Evolutionary conservation across 805 yeast genomes (phyloP), one percentile per base, ranked within the genome.

Genomic region (Monosporozyma aerobia): DNA sequence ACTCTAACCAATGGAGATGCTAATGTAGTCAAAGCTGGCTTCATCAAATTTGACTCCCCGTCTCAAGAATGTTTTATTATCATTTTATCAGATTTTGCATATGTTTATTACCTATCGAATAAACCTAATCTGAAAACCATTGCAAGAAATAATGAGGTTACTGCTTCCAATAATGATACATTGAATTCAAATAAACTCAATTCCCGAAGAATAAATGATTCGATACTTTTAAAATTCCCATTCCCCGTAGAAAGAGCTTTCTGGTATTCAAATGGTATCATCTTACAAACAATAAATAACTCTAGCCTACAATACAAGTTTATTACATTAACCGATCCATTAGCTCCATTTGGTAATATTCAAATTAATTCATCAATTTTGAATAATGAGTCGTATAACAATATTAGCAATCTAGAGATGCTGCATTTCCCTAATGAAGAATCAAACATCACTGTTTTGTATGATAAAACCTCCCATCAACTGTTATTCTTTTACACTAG

Each of bases 281-380:
- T 90, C 0, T 60, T 87, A 23, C 87, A 85, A 59, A 35, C 43
- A 22, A 71, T 23, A 2, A 39, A 40, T 19, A 46, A 40, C 76
- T 74, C 48, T 33, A 49, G 25, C 35, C 10, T 44, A n/a, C 37
- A 44, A 33, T 61, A 60, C 43, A 67, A 71, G 50, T 85, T 87
- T 58, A 72, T 88, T 51, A 81, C 95, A 0, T 63, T 89, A 54
- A 75, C 82, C 1, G 95, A 87, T 63, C 92, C 96, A 0, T 69
- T 85, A 55, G 78, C 80, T 2, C 94, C 87, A 3, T 75, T 87
- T 53, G 89, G 95, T 2, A 71, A 80, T 4, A 77, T 89, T 4
- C 80, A 82, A 0, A 81, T 92, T 0, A 80, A 89, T 0, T 81
- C 90, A 68, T 77, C 10, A 64, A 69, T 55, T 77, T 75, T 57